These are phyloP conservation scores for Vigna mungo DNA, from an alignment of 306 rosid genomes.

Conservation along the genomic window DNA sequence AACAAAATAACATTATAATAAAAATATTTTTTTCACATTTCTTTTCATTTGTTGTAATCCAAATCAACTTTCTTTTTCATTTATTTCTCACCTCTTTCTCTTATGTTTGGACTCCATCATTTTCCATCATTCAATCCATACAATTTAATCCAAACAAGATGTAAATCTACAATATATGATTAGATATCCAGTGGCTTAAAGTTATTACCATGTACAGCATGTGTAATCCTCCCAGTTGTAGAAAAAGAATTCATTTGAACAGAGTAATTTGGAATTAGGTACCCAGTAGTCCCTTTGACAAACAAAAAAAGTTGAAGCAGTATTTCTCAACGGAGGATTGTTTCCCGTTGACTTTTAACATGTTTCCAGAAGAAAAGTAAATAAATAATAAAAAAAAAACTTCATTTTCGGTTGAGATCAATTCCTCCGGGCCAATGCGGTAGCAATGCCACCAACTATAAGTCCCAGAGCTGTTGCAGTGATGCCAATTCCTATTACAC, in stretches of 20 bases:
- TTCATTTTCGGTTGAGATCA: slow-evolving; percentile 41
- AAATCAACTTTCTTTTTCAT: no score
- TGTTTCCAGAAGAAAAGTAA: slow-evolving; percentile 23
- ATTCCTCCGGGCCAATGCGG: slow-evolving; percentile 77
- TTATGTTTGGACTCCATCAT: no score
- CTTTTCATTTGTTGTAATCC: no score
- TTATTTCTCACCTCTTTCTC: no score
- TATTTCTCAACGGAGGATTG: slow-evolving; percentile 29
- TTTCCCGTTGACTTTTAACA: slow-evolving; percentile 35
- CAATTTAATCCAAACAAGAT: no score
- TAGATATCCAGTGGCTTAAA: background rate
- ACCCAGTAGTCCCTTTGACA: slow-evolving; percentile 2
- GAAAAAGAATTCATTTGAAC: background rate
- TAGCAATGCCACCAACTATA: slow-evolving; percentile 86
- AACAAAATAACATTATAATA: no score
- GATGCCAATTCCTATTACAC: slow-evolving; percentile 93
- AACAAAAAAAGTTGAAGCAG: slow-evolving; percentile 6
- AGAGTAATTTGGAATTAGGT: background rate
- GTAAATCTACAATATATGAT: background rate
- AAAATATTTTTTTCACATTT: no score
- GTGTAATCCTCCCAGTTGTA: background rate
- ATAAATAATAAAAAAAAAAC: slow-evolving; percentile 33
- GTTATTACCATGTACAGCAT: background rate
- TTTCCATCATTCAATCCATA: no score
- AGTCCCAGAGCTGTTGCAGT: slow-evolving; percentile 88